Evolutionary conservation across 768 basidiomycete species (phyloP).

Genomic region (Lactarius vividus): DNA sequence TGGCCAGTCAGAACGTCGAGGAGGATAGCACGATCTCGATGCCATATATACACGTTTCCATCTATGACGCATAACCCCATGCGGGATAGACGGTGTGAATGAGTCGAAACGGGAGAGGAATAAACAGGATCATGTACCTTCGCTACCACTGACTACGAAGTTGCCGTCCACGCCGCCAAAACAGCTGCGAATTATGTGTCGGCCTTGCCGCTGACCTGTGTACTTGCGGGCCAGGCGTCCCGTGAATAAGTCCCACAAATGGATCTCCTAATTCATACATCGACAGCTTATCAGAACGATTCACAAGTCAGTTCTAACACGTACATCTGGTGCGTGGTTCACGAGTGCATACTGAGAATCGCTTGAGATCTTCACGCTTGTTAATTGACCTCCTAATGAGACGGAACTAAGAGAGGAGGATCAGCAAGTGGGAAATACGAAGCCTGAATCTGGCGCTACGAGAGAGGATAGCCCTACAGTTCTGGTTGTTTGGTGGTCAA

Average conservation of each 20-base stretch:
- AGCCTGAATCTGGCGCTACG: constrained; percentile 9
- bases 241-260: constrained; percentile 77
- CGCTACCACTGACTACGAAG: constrained; percentile 91
- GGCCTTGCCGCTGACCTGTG: constrained; percentile 79
- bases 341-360: constrained; percentile 87
- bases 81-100: constrained; percentile 8
- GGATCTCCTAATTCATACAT: constrained; percentile 65
- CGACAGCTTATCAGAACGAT: constrained; percentile 17
- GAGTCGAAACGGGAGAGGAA: constrained; percentile 11
- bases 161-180: constrained; percentile 89
- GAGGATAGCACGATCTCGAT: constrained; percentile 76
- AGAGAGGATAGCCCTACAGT: constrained; percentile 48
- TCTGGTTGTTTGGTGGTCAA: constrained; percentile 63
- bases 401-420: constrained; percentile 49
- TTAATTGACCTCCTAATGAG: constrained; percentile 73
- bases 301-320: constrained; percentile 31
- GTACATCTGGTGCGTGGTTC: constrained; percentile 84
- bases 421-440: constrained; percentile 19
- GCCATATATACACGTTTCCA: constrained; percentile 93
- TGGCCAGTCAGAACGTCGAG: constrained; percentile 91
- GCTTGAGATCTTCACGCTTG: constrained; percentile 81
- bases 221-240: constrained; percentile 74
- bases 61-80: constrained; percentile 42
- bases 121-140: constrained; percentile 57
- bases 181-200: constrained; percentile 86